A percentile compares a stretch with the other conserved stretches of the same genome.
phyloP scores from a whole-genome alignment of 805 yeast genomes.

The Pichia thaimueangensis region DNA sequence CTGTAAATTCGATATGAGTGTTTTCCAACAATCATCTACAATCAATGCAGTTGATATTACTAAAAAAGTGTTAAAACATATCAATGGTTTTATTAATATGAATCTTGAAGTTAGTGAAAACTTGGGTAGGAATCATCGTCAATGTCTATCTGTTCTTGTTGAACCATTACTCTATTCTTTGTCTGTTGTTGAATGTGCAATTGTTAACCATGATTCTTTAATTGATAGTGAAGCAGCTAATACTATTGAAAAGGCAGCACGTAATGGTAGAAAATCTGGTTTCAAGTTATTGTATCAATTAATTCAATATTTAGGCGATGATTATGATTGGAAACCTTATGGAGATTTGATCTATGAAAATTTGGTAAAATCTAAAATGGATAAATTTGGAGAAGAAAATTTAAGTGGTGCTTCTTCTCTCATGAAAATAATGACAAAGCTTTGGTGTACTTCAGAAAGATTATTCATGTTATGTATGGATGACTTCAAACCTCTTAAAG shows the following conservation, averaged over 20 bases:
- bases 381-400: slow-evolving; percentile 66
- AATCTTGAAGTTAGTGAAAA: slow-evolving; percentile 48
- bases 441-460: slow-evolving; percentile 46
- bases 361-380: slow-evolving; percentile 60
- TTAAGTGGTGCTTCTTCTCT: slow-evolving; percentile 78
- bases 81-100: slow-evolving; percentile 61
- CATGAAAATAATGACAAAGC: slow-evolving; percentile 53
- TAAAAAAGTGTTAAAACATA: slow-evolving; percentile 37
- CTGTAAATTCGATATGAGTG: slow-evolving; percentile 40
- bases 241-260: slow-evolving; percentile 39
- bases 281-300: slow-evolving; percentile 55
- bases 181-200: slow-evolving; percentile 43
- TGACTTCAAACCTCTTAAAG: slow-evolving; percentile 45
- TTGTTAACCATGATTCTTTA: slow-evolving; percentile 20
- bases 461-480: slow-evolving; percentile 50
- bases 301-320: slow-evolving; percentile 45
- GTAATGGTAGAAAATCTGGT: slow-evolving; percentile 59
- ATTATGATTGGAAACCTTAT: slow-evolving; percentile 50
- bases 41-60: slow-evolving; percentile 24
- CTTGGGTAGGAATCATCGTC: slow-evolving; percentile 51
- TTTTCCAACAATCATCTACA: slow-evolving; percentile 24
- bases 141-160: slow-evolving; percentile 44
- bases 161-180: slow-evolving; percentile 53
- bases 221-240: no score
- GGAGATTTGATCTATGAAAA: slow-evolving; percentile 43